These are phyloP conservation scores for Paraphoma sp. DNA, from an alignment of 2,329 filamentous ascomycete genomes.

Conservation along the genomic window DNA sequence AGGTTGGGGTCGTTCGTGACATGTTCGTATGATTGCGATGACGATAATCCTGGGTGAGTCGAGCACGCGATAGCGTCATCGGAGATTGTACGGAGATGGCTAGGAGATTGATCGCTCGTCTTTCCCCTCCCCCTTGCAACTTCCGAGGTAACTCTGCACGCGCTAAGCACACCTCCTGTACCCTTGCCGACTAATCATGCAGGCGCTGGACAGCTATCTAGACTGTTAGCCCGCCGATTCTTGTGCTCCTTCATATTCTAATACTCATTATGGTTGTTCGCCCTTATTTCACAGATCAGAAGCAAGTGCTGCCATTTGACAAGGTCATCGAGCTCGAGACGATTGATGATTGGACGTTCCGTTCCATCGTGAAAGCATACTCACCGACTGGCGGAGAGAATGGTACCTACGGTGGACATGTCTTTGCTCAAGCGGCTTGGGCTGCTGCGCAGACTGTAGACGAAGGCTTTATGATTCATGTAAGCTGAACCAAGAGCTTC, in stretches of 20 bases:
- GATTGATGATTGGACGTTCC: conserved; percentile 49
- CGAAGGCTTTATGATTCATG: conserved; percentile 59
- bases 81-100: background rate
- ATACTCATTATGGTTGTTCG: conserved; percentile 27
- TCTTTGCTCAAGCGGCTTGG: conserved; percentile 64
- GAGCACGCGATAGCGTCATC: conserved; percentile 1
- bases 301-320: conserved; percentile 45
- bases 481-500: conserved; percentile 29
- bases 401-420: conserved; percentile 62
- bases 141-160: background rate
- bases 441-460: conserved; percentile 62
- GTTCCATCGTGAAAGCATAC: conserved; percentile 51
- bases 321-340: conserved; percentile 51
- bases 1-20: background rate
- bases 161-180: background rate
- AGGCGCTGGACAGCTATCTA: background rate
- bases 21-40: background rate
- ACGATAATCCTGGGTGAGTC: background rate
- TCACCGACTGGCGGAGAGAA: conserved; percentile 44
- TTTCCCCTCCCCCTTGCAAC: background rate
- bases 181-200: background rate
- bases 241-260: background rate
- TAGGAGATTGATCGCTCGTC: background rate
- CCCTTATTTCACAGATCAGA: conserved; percentile 33
- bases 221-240: background rate